Base-by-base conservation (phyloP, 345 rosid species). In the Citrus reticulata region DNA sequence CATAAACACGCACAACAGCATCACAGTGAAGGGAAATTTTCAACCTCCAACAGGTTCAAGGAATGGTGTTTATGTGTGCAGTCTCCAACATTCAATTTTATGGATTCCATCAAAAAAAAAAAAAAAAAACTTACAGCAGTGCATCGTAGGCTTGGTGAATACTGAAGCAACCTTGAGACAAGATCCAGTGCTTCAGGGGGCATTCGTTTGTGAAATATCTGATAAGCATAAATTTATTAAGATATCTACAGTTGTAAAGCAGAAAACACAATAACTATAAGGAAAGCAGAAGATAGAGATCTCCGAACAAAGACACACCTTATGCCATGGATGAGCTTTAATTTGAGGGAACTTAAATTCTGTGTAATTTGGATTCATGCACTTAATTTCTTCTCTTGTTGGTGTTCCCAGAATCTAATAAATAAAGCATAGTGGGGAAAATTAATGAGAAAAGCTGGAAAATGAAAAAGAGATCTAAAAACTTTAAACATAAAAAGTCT, bases 241-340 rank as follows among this genome's bases (percentile, higher is more conserved):
- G 34, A 30, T 34, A 7, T 61, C 25, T 35, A 39, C 24, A 16
- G 61, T 68, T 70, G 57, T 29, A 69, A 6, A 70, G 80, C 4
- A 22, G 65, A 8, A 34, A 27, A 68, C 37, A 40, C 16, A 39
- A 64, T 1, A 6, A 37, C 16, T 40, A 57, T 17, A 5, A 68
- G 4, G 39, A 59, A 62, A 72, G n/a, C 16, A 22, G 29, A 76
- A 77, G 42, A 79, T 46, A 46, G 37, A 37, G n/a, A 62, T 13
- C 9, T 60, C 39, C 19, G 22, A 10, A 9, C n/a, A 57, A 67
- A 20, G 25, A 64, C 76, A 79, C 70, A 93, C 99, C 98, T 96
- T 96, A 85, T 94, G 95, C 99, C 98, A 96, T 65, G 99, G 98
- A 84, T 94, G 99, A 83, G 99, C 97, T 89, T 94, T 96, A 58